Conservation (phyloP, 164 flowering plant species). For the Annona cherimola region DNA sequence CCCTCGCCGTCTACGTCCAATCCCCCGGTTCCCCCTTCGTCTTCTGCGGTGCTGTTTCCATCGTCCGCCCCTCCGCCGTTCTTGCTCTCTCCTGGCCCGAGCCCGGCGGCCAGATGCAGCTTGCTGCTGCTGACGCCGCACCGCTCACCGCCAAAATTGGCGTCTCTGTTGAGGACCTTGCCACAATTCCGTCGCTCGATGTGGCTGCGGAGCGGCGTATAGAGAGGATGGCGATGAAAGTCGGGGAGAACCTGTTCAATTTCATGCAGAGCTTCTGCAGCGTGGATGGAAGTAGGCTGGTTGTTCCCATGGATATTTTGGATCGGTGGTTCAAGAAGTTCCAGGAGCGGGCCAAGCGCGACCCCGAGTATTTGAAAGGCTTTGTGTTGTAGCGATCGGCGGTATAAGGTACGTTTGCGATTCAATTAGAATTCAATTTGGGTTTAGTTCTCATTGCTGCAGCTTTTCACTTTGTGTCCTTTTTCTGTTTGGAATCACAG, state of each 20-base stretch:
- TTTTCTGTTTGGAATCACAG: neutral
- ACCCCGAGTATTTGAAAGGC: slow-evolving; percentile 82
- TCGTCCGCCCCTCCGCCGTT: slow-evolving; percentile 94
- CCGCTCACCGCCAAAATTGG: slow-evolving; percentile 87
- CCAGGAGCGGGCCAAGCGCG: slow-evolving; percentile 85
- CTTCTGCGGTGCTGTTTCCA: slow-evolving; percentile 78
- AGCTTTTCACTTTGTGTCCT: no score
- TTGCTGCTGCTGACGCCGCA: slow-evolving; percentile 44
- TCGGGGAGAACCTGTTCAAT: slow-evolving; percentile 94
- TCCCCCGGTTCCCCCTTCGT: slow-evolving; percentile 85
- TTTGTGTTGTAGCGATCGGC: slow-evolving; percentile 42
- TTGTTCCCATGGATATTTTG: slow-evolving; percentile 93
- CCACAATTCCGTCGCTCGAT: slow-evolving; percentile 67
- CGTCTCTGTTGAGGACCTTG: slow-evolving; percentile 79
- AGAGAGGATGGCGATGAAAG: slow-evolving; percentile 80
- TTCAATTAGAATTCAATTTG: neutral
- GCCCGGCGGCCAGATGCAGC: slow-evolving; percentile 55
- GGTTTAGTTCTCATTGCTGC: neutral
- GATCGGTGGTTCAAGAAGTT: slow-evolving; percentile 99
- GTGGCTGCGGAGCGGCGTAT: slow-evolving; percentile 56
- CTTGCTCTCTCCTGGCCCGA: slow-evolving; percentile 83
- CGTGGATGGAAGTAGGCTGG: slow-evolving; percentile 71
- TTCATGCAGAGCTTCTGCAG: slow-evolving; percentile 98
- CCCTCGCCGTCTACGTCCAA: slow-evolving; percentile 88
- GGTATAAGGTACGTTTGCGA: neutral